These are phyloP conservation scores for Cyathus striatus DNA, from an alignment of 768 basidiomycete species.

Conservation along the genomic window DNA sequence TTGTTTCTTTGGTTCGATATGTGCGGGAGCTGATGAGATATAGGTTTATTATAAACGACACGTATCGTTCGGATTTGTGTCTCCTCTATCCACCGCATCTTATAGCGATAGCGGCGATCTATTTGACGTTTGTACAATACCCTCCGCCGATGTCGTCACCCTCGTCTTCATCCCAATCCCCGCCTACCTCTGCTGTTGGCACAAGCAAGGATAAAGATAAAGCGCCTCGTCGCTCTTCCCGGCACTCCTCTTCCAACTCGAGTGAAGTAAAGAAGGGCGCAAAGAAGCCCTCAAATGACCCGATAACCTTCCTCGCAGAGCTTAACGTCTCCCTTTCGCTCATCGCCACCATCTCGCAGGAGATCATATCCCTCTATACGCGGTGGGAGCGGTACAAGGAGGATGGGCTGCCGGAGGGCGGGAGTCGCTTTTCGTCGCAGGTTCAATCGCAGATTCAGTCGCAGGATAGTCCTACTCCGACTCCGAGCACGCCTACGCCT, in stretches of 20 bases:
- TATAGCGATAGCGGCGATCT: slow-evolving; percentile 88
- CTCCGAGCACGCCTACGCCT: slow-evolving; percentile 7
- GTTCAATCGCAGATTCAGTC: slow-evolving; percentile 12
- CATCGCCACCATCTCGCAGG: slow-evolving; percentile 81
- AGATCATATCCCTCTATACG: slow-evolving; percentile 86
- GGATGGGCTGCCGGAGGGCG: slow-evolving; percentile 37
- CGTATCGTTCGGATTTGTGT: slow-evolving; percentile 88
- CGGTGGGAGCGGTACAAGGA: slow-evolving; percentile 86
- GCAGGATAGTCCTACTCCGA: slow-evolving; percentile 12
- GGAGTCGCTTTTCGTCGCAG: slow-evolving; percentile 19
- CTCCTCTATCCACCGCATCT: slow-evolving; percentile 95
- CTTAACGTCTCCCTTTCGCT: slow-evolving; percentile 82
- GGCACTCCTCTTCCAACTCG: slow-evolving; percentile 29
- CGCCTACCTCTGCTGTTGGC: not conserved
- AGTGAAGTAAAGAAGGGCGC: slow-evolving; percentile 16
- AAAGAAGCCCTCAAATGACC: slow-evolving; percentile 52
- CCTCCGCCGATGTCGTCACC: slow-evolving; percentile 38
- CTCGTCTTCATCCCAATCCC: slow-evolving; percentile 26
- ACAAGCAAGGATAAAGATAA: not conserved
- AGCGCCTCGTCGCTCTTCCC: slow-evolving; percentile 52
- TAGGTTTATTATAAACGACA: slow-evolving; percentile 97
- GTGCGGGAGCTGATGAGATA: not conserved
- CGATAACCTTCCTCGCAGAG: slow-evolving; percentile 77
- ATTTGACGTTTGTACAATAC: slow-evolving; percentile 79
- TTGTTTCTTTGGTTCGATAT: slow-evolving; percentile 3